phyloP scores from a whole-genome alignment of 257 asterid genomes.

The Penstemon barbatus region DNA sequence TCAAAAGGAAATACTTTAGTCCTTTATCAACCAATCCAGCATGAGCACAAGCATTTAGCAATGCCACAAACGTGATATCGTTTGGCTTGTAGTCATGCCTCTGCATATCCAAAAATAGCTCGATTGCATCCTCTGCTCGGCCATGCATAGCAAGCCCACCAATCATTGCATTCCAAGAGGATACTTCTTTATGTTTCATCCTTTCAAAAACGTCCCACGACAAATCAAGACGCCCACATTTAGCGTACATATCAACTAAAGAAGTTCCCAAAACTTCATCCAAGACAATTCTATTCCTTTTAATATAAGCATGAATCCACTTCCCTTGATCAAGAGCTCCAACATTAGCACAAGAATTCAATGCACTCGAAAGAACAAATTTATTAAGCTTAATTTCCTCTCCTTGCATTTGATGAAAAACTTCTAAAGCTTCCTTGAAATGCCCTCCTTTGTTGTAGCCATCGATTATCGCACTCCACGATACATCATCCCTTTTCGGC shows the following conservation, averaged over 20 bases:
- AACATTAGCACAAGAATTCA: constrained; percentile 50
- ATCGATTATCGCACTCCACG: constrained; percentile 57
- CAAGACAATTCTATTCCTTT: constrained; percentile 29
- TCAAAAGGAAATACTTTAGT: constrained; percentile 34
- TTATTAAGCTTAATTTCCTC: constrained; percentile 28
- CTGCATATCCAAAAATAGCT: constrained; percentile 49
- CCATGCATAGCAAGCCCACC: constrained; percentile 62
- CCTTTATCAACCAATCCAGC: constrained; percentile 55
- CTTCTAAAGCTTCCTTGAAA: constrained; percentile 45
- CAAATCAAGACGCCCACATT: constrained; percentile 54
- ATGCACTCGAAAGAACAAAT: constrained; percentile 35
- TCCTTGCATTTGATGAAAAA: constrained; percentile 47
- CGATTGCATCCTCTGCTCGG: constrained; percentile 47
- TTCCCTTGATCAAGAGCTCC: constrained; percentile 53
- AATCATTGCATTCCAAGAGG: constrained; percentile 61
- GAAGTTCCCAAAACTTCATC: constrained; percentile 48
- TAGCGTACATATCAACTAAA: constrained; percentile 55
- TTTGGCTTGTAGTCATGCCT: constrained; percentile 35
- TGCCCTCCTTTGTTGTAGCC: constrained; percentile 37
- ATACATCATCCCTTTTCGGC: constrained; percentile 42
- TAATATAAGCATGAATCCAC: constrained; percentile 48
- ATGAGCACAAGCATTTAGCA: constrained; percentile 59
- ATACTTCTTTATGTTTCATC: constrained; percentile 32
- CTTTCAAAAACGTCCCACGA: constrained; percentile 44
- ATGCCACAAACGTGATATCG: constrained; percentile 42